phyloP scores from a whole-genome alignment of 176 grass and related monocot genomes.

The Phoenix dactylifera region DNA sequence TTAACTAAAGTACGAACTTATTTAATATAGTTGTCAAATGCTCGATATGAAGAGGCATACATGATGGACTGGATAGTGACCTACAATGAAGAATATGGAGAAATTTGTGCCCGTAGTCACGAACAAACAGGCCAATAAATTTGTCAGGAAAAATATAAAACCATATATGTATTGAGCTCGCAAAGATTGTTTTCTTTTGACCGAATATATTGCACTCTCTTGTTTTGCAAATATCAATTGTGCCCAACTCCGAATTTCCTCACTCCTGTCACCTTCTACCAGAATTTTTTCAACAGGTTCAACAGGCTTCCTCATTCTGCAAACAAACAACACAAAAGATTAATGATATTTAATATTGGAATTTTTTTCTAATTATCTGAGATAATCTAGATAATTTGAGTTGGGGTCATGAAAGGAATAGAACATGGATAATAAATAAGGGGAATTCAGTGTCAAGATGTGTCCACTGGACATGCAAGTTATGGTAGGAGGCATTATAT shows the following conservation, averaged over 20 bases:
- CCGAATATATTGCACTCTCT: conserved; percentile 3
- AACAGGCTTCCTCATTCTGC: neutral
- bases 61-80: conserved; percentile 2
- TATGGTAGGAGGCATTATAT: no score
- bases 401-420: no score
- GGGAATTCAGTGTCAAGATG: no score
- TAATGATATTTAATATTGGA: neutral
- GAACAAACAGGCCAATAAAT: conserved; percentile 82
- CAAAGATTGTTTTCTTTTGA: conserved; percentile 45
- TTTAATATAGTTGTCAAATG: no score
- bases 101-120: conserved; percentile 82
- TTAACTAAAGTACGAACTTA: no score
- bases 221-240: neutral
- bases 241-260: neutral
- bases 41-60: no score
- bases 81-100: conserved; percentile 50
- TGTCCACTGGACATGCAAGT: no score
- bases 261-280: neutral
- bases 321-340: neutral
- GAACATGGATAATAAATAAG: no score
- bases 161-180: conserved; percentile 69
- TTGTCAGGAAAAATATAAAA: conserved; percentile 81
- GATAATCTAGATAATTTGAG: no score
- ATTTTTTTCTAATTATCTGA: neutral
- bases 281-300: neutral